phyloP scores from a whole-genome alignment of 192 early-diverging fungal species.

The Rhizoclosmatium sp. region DNA sequence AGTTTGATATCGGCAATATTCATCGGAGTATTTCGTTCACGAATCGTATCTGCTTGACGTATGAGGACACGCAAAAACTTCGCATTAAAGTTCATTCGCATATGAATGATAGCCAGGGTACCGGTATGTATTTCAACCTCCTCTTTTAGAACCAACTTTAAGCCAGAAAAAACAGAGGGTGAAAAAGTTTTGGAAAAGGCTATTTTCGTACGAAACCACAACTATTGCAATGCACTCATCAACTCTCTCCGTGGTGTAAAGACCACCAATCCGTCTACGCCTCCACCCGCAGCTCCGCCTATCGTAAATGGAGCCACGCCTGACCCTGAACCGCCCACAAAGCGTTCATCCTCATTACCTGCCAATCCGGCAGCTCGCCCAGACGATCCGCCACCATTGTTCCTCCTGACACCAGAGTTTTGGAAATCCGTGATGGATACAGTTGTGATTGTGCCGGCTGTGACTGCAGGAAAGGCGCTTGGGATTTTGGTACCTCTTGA shows the following conservation, averaged over 20 bases:
- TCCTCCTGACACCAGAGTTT: neutral
- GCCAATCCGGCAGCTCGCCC: neutral
- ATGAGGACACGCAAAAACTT: conserved; percentile 7
- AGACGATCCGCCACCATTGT: neutral
- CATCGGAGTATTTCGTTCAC: conserved; percentile 10
- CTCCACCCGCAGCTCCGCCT: neutral
- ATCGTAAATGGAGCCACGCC: neutral
- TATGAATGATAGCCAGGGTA: neutral
- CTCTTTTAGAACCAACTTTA: too few species aligned
- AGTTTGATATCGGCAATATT: neutral
- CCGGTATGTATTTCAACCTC: neutral
- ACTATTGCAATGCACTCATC: neutral
- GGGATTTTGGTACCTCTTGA: conserved; percentile 12
- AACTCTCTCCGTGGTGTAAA: neutral
- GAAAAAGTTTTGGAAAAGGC: neutral
- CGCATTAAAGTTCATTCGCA: conserved; percentile 11
- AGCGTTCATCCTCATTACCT: conserved; percentile 11
- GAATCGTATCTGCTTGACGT: conserved; percentile 15
- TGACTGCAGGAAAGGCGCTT: conserved; percentile 5
- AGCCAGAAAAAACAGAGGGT: too few species aligned
- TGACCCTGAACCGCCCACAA: neutral
- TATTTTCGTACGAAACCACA: conserved; percentile 5
- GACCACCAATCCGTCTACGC: neutral
- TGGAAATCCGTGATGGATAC: neutral
- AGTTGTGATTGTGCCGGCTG: conserved; percentile 4